Base-by-base conservation (phyloP, 441 rosid species). In the Populus hybrid region DNA sequence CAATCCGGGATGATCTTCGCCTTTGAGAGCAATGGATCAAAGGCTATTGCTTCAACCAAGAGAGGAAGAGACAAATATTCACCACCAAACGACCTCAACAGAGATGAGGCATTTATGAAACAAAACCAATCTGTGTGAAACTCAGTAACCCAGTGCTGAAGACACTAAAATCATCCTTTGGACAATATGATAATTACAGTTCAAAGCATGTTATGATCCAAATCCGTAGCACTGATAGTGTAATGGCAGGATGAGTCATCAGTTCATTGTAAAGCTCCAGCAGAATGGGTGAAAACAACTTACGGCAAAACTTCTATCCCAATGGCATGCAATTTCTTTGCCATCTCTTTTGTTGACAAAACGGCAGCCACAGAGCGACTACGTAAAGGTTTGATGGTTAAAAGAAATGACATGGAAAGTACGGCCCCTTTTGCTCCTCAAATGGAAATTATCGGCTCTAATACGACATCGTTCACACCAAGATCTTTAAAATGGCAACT, bases 111-210 rank as follows among this genome's bases (percentile, higher is more conserved):
- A 74, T 94, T 90, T 67, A 92, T 79, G 85, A 95, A 95, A 82
- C 92, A 88, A 72, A 94, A 94, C 42, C 99, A 98, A 83, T 95
- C 98, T 63, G 94, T 79, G 72, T 86, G 99, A 86, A 86, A 95
- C 82, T 94, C 93, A 3, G 84, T 83, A 74, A 92, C 95, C 99
- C 98, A 95, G 76, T 90, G 79, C 77, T 85, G 90, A 75, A 95
- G 92, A 81, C 97, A 89, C 93, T 23, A 94, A 75, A 78, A 95
- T 83, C 87, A 92, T 65, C 78, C 86, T 87, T 83, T 91, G 97
- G 50, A 90, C 93, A 74, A 92, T 67, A 8, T 95, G 97, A 84
- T 77, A 82, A 85, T 90, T 92, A 80, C 97, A 94, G 81, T 89
- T 91, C 87, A 94, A 85, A 80, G 83, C 82, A 82, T 84, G 82